Evolutionary conservation across 345 rosid species (phyloP).

Genomic region (Raphanus sativus): DNA sequence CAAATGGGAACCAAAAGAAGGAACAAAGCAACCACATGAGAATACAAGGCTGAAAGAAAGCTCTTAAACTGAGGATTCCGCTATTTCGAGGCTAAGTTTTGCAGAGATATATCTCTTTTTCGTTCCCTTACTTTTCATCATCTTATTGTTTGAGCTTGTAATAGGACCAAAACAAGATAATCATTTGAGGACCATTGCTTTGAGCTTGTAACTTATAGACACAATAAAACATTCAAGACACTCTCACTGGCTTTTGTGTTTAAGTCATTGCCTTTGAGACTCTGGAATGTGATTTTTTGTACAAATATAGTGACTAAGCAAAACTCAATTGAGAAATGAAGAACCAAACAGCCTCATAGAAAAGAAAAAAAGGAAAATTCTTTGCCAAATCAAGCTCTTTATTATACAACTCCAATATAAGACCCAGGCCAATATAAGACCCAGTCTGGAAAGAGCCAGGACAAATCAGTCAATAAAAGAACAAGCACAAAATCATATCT

Average conservation of each 20-base stretch:
- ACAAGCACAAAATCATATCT: constrained; percentile 11
- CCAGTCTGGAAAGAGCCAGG: constrained; percentile 10
- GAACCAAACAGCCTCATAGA: neutral
- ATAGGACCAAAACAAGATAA: neutral
- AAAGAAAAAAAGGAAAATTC: neutral
- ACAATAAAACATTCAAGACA: neutral
- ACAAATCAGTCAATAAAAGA: constrained; percentile 24
- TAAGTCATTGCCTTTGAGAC: neutral
- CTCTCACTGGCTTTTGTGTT: neutral
- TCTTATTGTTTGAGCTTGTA: neutral
- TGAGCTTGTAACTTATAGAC: constrained; percentile 2
- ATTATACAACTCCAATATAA: neutral
- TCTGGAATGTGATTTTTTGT: neutral
- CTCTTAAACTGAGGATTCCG: neutral
- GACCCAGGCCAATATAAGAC: constrained; percentile 26
- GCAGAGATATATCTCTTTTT: constrained; percentile 5
- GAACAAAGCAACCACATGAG: constrained; percentile 27
- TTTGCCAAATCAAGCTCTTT: constrained; percentile 10
- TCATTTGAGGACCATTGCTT: constrained; percentile 7
- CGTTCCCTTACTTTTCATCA: neutral
- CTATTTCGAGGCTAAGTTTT: constrained; percentile 7
- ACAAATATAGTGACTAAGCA: neutral
- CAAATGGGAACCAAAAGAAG: constrained; percentile 35
- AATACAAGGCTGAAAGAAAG: constrained; percentile 32
- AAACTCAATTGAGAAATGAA: neutral